Evolutionary conservation across 2,329 filamentous ascomycete genomes (phyloP).

Genomic region (Purpureocillium lavendulum): DNA sequence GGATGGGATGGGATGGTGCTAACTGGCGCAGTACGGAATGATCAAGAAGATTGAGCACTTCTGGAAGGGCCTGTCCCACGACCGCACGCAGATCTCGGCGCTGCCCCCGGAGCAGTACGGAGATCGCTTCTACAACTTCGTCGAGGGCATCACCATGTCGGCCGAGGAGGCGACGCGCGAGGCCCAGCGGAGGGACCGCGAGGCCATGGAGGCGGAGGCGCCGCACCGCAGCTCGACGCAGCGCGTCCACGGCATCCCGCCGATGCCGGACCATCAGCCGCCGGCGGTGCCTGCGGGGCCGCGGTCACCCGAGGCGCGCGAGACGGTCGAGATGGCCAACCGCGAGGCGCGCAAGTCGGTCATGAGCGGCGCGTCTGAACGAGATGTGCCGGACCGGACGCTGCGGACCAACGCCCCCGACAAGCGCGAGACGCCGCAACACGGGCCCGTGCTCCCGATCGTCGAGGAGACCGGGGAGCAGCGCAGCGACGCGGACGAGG

Average conservation of each 20-base stretch:
- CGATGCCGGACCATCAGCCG: slow-evolving; percentile 37
- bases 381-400: slow-evolving; percentile 54
- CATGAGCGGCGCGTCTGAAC: slow-evolving; percentile 23
- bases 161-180: slow-evolving; percentile 75
- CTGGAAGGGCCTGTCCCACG: slow-evolving; percentile 84
- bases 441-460: slow-evolving; percentile 58
- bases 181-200: slow-evolving; percentile 47
- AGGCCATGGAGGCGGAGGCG: slow-evolving; percentile 35
- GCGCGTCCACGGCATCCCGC: slow-evolving; percentile 25
- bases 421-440: slow-evolving; percentile 49
- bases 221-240: slow-evolving; percentile 28
- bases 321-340: slow-evolving; percentile 31
- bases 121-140: slow-evolving; percentile 88
- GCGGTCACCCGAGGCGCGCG: slow-evolving; percentile 27
- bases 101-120: slow-evolving; percentile 87
- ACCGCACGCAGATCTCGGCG: slow-evolving; percentile 83
- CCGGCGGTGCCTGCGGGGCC: slow-evolving; percentile 27
- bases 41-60: slow-evolving; percentile 95
- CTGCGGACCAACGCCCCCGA: slow-evolving; percentile 33
- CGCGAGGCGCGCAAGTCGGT: slow-evolving; percentile 27
- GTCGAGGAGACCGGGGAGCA: slow-evolving; percentile 86
- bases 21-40: slow-evolving; percentile 65
- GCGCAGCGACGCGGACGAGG: slow-evolving; percentile 37
- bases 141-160: slow-evolving; percentile 84
- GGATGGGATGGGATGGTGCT: neutral